Evolutionary conservation across 805 yeast genomes (phyloP), one percentile per base, ranked within the genome.

Genomic region (Candida michaelii): DNA sequence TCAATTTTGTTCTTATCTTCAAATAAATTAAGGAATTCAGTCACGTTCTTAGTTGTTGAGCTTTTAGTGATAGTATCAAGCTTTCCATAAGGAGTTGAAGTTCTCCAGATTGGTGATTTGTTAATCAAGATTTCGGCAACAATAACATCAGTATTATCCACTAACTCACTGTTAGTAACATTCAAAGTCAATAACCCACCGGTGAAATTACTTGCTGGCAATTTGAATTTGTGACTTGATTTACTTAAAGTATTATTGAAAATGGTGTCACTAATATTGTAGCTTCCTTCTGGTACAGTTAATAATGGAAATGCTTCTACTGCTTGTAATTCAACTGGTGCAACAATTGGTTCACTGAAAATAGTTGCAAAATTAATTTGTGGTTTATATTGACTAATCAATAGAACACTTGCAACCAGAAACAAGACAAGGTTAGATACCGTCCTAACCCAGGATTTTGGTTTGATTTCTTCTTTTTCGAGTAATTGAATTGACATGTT

Each of bases 81-180:
- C 21, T 42, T 43, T 19, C 53, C 52, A 16, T 7, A 15, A 8
- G 66, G 66, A 24, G 61, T 49, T 13, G 59, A 52, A 23, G 62
- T 53, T 50, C 66, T 54, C 59, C 64, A 55, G 23, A 61, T 46
- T 19, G 64, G 58, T 29, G 30, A 43, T 12, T 49, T 59, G 33
- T 45, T 63, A 19, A 60, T 43, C 17, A 47, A 43, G 17, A 61
- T 42, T 42, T 61, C 64, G 24, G 55, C 54, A 14, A 61, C 52
- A 14, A 61, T 50, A 12, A 46, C 45, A 3, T 45, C 42, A 14
- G 54, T 51, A 12, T 45, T 44, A 30, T 35, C 44, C 16, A 27
- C 30, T 35, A 37, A 32, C 27, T 56, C 59, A 9, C 27, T 43
- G 29, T 52, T 48, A 32, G 63, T 48, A 43, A 61, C 47, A 38